These are phyloP conservation scores for Emericellopsis cladophorae DNA, from an alignment of 2,329 filamentous ascomycete genomes.

Conservation along the genomic window DNA sequence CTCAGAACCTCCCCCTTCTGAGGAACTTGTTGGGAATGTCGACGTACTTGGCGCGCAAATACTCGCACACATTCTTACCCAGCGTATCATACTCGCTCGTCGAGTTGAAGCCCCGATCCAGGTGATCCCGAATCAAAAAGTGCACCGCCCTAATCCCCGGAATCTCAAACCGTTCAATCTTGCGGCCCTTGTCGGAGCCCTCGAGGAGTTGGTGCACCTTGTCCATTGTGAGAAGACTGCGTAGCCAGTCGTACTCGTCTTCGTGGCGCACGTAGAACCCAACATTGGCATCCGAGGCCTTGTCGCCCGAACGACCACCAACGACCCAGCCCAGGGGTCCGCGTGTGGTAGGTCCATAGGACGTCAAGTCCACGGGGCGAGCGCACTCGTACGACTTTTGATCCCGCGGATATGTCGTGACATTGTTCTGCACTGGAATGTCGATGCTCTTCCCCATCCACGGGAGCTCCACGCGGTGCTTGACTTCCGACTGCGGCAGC, in stretches of 20 bases:
- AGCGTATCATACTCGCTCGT: slow-evolving; percentile 10
- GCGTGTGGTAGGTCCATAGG: slow-evolving; percentile 7
- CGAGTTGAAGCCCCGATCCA: slow-evolving; percentile 24
- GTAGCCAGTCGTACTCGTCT: slow-evolving; percentile 29
- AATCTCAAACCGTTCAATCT: slow-evolving; percentile 28
- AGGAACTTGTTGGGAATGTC: neutral
- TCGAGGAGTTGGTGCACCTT: slow-evolving; percentile 20
- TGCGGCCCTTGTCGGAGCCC: slow-evolving; percentile 11
- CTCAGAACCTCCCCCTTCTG: neutral
- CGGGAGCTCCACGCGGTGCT: slow-evolving; percentile 10
- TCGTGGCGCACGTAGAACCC: slow-evolving; percentile 26
- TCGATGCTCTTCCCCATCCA: slow-evolving; percentile 9
- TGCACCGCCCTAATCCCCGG: slow-evolving; percentile 16
- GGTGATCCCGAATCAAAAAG: slow-evolving; percentile 26
- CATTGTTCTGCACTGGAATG: slow-evolving; percentile 8
- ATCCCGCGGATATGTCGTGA: slow-evolving; percentile 6
- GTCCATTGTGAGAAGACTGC: slow-evolving; percentile 18
- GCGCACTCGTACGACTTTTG: slow-evolving; percentile 5
- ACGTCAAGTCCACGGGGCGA: slow-evolving; percentile 8
- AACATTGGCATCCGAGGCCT: slow-evolving; percentile 25
- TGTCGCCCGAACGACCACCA: slow-evolving; percentile 18
- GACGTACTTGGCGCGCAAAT: neutral
- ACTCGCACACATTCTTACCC: neutral
- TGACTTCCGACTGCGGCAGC: slow-evolving; percentile 8
- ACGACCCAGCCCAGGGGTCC: slow-evolving; percentile 12